Conservation (phyloP, 2,329 filamentous ascomycete genomes). For the Diaporthe eres region DNA sequence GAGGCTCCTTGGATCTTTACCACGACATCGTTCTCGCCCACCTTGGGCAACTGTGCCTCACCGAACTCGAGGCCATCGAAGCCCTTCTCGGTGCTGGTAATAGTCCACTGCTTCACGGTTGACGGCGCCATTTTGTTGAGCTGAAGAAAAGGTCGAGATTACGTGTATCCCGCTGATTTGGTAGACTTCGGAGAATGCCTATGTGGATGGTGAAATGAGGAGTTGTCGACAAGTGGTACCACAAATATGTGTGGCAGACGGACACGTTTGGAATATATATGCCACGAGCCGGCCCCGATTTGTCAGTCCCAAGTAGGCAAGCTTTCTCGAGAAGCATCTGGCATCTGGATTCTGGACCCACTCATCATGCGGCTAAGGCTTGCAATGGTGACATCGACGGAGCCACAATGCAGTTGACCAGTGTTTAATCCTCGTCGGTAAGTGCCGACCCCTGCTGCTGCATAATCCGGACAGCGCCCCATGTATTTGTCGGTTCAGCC, state of each 20-base stretch:
- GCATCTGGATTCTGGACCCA: conserved; percentile 31
- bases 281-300: conserved; percentile 22
- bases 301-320: conserved; percentile 33
- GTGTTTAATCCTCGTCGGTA: conserved; percentile 16
- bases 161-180: neutral
- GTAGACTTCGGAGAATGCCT: neutral
- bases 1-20: conserved; percentile 72
- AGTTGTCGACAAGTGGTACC: neutral
- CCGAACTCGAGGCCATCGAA: conserved; percentile 73
- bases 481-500: conserved; percentile 1
- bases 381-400: conserved; percentile 32
- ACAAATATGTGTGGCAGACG: neutral
- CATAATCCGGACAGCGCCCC: conserved; percentile 2
- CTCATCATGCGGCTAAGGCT: conserved; percentile 28
- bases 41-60: conserved; percentile 68
- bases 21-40: conserved; percentile 80
- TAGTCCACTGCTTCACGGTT: conserved; percentile 70
- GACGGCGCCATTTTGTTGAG: conserved; percentile 43
- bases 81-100: conserved; percentile 64
- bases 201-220: neutral
- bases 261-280: conserved; percentile 13
- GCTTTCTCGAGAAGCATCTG: conserved; percentile 34
- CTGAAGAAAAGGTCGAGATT: neutral
- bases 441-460: conserved; percentile 29
- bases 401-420: conserved; percentile 10